phyloP scores from a whole-genome alignment of 1,139 yeast genomes.

The Yamadazyma atmosphaerica region DNA sequence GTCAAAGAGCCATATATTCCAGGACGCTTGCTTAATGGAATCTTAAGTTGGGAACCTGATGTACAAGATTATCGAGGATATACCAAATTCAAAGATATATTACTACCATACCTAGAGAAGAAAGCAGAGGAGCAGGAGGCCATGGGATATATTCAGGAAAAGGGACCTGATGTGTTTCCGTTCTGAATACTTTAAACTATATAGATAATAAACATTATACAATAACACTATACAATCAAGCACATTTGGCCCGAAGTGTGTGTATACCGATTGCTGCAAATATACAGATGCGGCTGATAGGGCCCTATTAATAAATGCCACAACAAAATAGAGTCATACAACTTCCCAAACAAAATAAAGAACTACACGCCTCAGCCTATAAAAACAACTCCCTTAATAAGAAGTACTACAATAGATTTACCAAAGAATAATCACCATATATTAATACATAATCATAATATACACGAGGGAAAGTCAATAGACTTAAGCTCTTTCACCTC shows the following conservation, averaged over 20 bases:
- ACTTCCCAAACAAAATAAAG: too few relatives aligned
- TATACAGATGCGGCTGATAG: too few relatives aligned
- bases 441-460: constrained; percentile 20
- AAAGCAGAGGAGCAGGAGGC: constrained; percentile 53
- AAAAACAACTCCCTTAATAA: too few relatives aligned
- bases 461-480: constrained; percentile 13
- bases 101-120: constrained; percentile 54
- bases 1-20: constrained; percentile 62
- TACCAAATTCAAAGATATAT: constrained; percentile 50
- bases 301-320: too few relatives aligned
- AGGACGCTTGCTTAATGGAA: constrained; percentile 56
- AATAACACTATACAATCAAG: too few relatives aligned
- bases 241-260: too few relatives aligned
- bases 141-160: constrained; percentile 39
- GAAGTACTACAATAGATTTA: background rate
- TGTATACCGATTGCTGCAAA: background rate
- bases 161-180: constrained; percentile 45
- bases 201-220: too few relatives aligned
- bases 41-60: constrained; percentile 57
- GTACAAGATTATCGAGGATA: constrained; percentile 62
- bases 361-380: too few relatives aligned
- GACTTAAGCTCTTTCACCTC: constrained; percentile 86
- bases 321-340: too few relatives aligned
- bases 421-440: constrained; percentile 9
- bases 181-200: constrained; percentile 19